Base-by-base conservation (phyloP, 2,329 filamentous ascomycete species). In the Lachnellula occidentalis region DNA sequence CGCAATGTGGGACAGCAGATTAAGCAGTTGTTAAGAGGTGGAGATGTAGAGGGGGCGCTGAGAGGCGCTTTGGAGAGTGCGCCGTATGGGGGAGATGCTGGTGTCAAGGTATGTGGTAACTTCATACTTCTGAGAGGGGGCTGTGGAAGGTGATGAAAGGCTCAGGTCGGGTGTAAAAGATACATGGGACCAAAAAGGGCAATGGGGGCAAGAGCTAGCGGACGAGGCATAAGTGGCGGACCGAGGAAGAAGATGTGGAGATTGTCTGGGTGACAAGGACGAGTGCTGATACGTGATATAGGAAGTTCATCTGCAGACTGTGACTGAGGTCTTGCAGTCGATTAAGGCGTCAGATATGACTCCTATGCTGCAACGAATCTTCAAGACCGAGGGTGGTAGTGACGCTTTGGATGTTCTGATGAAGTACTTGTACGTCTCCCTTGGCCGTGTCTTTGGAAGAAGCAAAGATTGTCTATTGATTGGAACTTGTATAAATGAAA, bases 271-370 rank as follows among this genome's bases (percentile, higher is more conserved):
- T 21, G 15, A 22, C 17, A 17, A 17, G 24, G 37, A 43, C 17
- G 14, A 19, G 12, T 42, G 46, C 50, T 53, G 39, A 56, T 41
- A 21, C 19, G 15, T 19, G 7, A 15, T 58, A 59, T 72, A 95
- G 86, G 90, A 96, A 62, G 78, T 90, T 31, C 91, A 97, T 71
- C 77, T 96, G 61, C 84, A 89, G 63, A 92, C 89, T 19, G 88
- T 99, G 41, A 84, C 90, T 58, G 94, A 99, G 74, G 92, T 97
- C 55, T 78, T 99, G 61, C 92, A 96, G 73, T 94, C 90, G 19
- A 97, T 97, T 74, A 92, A 95, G 71, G 91, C 94, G 68, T 88
- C 88, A 65, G 94, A 99, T 65, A 97, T 97, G 89, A 90, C 86
- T 60, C 88, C 90, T 14, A 84, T 97, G 67, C 77, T 99, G 63